Base-by-base conservation (phyloP, 2,329 filamentous ascomycete genomes). In the Scedosporium boydii region DNA sequence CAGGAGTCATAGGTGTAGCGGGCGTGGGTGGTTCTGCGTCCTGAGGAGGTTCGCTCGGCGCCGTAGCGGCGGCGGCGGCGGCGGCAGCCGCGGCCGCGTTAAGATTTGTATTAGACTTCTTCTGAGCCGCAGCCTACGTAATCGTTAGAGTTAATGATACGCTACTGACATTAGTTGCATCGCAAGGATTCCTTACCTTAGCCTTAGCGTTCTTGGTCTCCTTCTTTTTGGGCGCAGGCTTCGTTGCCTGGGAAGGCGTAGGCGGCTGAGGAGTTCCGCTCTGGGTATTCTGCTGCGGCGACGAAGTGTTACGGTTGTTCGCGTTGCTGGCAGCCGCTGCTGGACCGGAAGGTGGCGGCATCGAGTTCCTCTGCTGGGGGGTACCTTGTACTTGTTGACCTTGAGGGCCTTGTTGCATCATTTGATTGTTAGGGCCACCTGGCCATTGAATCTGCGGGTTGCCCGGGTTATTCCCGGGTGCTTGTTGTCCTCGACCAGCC, bases 141-240 rank as follows among this genome's bases (percentile, higher is more conserved):
- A 58, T 41, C n/a, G 6, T 38, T 38, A 38, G 23, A 9, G 51
- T 55, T 23, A 27, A 23, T 34, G 21, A 29, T 44, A 26, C 4
- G 56, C 55, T 26, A 34, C n/a, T 60, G 34, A 23, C 4, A 48
- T 29, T 42, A 44, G 9, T n/a, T 29, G 7, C 4, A 4, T 14
- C 48, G 23, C 16, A 1, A 5, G 55, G 51, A 48, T 34, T 29
- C 69, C 78, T 77, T 82, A 90, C 88, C 86, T 91, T 90, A 63
- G 76, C 79, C 74, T 87, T 89, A 4, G 83, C 78, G 64, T 78
- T 81, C 74, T 87, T 88, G 4, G 76, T 77, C 38, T 86, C 85
- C 78, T 91, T 90, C 82, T 93, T 93, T 74, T 91, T 92, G 1
- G 89, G 88, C 41, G 84, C 86, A 3, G 87, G 75, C 78, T 93